Base-by-base conservation (phyloP, 495 filamentous ascomycete species). In the Trichoderma orchidacearum region DNA sequence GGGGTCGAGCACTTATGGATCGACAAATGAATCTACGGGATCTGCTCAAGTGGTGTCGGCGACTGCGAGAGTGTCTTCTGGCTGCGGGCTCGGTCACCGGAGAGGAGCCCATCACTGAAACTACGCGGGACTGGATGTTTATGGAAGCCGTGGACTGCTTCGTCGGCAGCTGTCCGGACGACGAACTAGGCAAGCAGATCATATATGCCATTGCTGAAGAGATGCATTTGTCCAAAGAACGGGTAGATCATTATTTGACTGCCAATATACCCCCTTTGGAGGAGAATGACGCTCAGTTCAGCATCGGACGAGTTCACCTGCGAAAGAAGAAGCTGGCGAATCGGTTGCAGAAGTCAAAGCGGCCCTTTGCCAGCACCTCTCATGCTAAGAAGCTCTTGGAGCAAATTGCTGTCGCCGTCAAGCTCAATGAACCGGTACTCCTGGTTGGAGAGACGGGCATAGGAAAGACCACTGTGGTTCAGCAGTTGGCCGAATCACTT, bases 401-500 rank as follows among this genome's bases (percentile, higher is more conserved):
- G 64, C 87, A 92, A 66, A 85, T 96, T 57, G 84, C 86, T 5
- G 83, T 86, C 29, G 84, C 90, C 1, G 79, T 96, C 13, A 81
- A 85, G 56, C 82, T 90, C 67, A 79, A 81, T 3, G 94, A 99
- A 64, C 93, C 94, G 2, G 80, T 95, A 8, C 71, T 99, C 28
- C 81, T 99, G 53, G 93, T 99, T 34, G 94, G 94, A 59, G 94
- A 99, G 71, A 99, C 94, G 3, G 94, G 94, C 70, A 95, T 93
- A 52, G 94, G 94, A 63, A 99, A 99, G 70, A 99, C 94, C 2
- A 91, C 91, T 1, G 84, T 92, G 12, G 83, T 99, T 45, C 94
- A 99, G 64, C 90, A 96, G 61, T 74, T 99, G 56, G 90, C 94
- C 3, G 81, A 86, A 30, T 73, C 85, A 15, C 78, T 94, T 29